Percentiles rank a stretch among this genome's conserved stretches.
Evolutionary conservation across 177 flowering plant species (phyloP).

Genomic region (Vitis hybrid): DNA sequence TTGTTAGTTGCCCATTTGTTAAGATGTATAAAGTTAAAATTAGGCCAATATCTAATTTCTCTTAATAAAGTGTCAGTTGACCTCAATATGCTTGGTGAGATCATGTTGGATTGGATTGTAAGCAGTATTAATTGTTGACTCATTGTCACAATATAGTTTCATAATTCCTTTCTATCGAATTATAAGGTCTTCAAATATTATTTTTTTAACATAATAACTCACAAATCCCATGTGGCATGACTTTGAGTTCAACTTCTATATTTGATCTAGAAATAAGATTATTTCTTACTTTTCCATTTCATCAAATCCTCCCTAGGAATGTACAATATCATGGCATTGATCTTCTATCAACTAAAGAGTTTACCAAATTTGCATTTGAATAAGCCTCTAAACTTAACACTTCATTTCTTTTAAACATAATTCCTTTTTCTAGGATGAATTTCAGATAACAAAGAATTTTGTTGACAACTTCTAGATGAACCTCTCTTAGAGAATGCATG

Average conservation of each 20-base stretch:
- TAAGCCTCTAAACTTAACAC: background rate
- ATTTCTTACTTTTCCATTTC: background rate
- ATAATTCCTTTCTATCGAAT: too few species aligned
- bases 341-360: background rate
- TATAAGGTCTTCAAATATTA: too few species aligned
- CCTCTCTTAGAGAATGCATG: background rate
- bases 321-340: background rate
- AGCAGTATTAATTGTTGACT: background rate
- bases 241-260: background rate
- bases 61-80: too few species aligned
- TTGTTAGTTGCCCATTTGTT: background rate
- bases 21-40: background rate
- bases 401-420: background rate
- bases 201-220: background rate
- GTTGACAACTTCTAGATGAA: background rate
- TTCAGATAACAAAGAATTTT: background rate
- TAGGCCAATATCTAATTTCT: too few species aligned
- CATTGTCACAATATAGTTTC: background rate
- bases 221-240: background rate
- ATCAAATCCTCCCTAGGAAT: background rate
- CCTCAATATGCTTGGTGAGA: background rate
- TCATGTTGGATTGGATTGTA: background rate
- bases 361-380: background rate
- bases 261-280: background rate
- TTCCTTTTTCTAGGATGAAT: background rate